Evolutionary conservation across 495 filamentous ascomycete genomes (phyloP).

Genomic region (Letharia lupina): DNA sequence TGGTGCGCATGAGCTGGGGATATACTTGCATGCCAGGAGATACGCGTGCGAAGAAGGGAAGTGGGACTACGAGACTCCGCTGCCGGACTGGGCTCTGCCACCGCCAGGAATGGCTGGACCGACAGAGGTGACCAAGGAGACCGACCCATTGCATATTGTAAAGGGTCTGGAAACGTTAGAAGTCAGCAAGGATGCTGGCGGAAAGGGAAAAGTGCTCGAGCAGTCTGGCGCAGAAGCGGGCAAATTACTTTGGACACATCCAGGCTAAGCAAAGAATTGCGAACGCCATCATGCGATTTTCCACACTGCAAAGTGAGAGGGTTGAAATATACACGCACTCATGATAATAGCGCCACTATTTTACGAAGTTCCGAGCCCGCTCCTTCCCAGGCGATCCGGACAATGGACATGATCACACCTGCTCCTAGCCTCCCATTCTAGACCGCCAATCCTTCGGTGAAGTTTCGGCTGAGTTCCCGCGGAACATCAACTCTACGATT

Average conservation of each 20-base stretch:
- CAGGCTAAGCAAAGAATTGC: not conserved
- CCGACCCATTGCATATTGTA: slow-evolving; percentile 23
- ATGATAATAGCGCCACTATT: not conserved
- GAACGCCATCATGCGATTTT: not conserved
- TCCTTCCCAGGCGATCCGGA: no score
- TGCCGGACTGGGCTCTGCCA: slow-evolving; percentile 81
- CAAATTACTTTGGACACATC: not conserved
- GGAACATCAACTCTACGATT: not conserved
- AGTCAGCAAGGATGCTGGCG: not conserved
- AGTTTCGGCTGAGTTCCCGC: not conserved
- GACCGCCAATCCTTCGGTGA: not conserved
- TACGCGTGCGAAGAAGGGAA: slow-evolving; percentile 73
- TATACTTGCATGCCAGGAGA: slow-evolving; percentile 84
- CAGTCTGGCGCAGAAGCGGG: slow-evolving; percentile 5
- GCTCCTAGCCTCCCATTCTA: no score
- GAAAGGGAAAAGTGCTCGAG: not conserved
- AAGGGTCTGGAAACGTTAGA: slow-evolving; percentile 10
- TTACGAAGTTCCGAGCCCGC: no score
- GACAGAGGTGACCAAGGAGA: slow-evolving; percentile 18
- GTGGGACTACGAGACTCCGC: slow-evolving; percentile 78
- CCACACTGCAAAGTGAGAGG: not conserved
- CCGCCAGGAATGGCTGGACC: slow-evolving; percentile 44
- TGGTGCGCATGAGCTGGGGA: slow-evolving; percentile 75
- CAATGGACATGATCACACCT: no score
- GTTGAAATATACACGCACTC: not conserved